Conservation (phyloP, 208 protist species). For the Novymonas esmeraldas region DNA sequence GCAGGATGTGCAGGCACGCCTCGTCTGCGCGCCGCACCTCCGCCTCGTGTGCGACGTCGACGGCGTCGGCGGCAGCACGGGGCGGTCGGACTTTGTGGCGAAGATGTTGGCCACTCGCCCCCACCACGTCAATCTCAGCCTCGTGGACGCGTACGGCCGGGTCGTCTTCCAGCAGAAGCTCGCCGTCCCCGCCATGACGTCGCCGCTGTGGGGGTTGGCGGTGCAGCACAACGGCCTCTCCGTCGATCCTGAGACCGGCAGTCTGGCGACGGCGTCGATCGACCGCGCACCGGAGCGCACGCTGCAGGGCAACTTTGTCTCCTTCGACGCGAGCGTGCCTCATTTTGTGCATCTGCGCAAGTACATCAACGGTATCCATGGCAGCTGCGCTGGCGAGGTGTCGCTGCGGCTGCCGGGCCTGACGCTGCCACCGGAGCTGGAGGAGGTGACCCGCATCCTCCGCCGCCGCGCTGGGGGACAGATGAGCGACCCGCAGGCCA, state of each 20-base stretch:
- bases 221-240: constrained; percentile 63
- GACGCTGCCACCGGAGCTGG: constrained; percentile 46
- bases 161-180: constrained; percentile 81
- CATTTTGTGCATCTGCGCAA: constrained; percentile 67
- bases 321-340: constrained; percentile 54
- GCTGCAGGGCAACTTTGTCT: constrained; percentile 50
- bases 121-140: constrained; percentile 62
- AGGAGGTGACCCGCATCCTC: constrained; percentile 45
- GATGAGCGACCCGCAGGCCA: constrained; percentile 40
- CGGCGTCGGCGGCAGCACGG: constrained; percentile 59
- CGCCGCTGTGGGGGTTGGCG: constrained; percentile 58
- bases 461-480: constrained; percentile 18
- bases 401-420: constrained; percentile 58
- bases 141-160: constrained; percentile 55
- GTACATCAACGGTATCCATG: constrained; percentile 56
- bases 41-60: constrained; percentile 79
- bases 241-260: constrained; percentile 49
- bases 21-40: constrained; percentile 52
- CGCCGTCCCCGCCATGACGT: constrained; percentile 52
- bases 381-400: constrained; percentile 50
- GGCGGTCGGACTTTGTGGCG: constrained; percentile 54
- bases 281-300: constrained; percentile 63
- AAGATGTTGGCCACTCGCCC: constrained; percentile 40
- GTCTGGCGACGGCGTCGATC: constrained; percentile 45
- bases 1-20: constrained; percentile 58